Conservation (phyloP, 2,329 filamentous ascomycete species). For the Mariannaea elegans region DNA sequence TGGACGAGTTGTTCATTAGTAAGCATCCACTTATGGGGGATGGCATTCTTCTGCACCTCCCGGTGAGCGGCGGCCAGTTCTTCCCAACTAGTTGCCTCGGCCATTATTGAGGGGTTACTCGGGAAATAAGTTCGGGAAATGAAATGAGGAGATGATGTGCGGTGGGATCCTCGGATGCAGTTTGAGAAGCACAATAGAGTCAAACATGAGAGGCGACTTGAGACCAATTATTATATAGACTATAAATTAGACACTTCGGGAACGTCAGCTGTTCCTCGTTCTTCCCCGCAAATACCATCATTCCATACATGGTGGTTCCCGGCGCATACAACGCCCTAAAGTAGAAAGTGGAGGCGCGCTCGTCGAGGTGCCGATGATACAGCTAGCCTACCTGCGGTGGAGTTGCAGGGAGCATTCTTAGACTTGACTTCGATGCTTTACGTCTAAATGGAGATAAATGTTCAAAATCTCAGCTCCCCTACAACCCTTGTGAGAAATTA, state of each 20-base stretch:
- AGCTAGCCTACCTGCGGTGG: conserved; percentile 4
- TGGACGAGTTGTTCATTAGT: conserved; percentile 12
- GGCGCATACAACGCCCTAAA: conserved; percentile 17
- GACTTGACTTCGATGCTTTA: neutral
- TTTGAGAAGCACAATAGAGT: neutral
- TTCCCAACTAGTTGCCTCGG: conserved; percentile 29
- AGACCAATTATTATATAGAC: conserved; percentile 11
- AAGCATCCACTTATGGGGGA: conserved; percentile 27
- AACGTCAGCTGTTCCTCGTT: neutral
- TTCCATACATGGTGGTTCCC: neutral
- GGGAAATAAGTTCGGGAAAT: neutral
- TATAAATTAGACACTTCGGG: neutral
- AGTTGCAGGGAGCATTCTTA: neutral
- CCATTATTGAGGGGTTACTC: conserved; percentile 19
- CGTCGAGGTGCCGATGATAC: neutral
- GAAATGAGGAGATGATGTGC: neutral
- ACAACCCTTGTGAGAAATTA: neutral
- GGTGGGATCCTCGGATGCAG: neutral
- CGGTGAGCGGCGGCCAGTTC: conserved; percentile 30
- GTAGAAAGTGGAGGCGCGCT: conserved; percentile 11
- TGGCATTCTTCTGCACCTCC: conserved; percentile 25
- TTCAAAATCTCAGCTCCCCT: neutral
- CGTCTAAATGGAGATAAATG: conserved; percentile 8
- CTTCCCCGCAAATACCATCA: neutral
- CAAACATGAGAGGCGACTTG: neutral